phyloP scores from a whole-genome alignment of 768 basidiomycete genomes.

The Porpolomopsis calyptriformis region DNA sequence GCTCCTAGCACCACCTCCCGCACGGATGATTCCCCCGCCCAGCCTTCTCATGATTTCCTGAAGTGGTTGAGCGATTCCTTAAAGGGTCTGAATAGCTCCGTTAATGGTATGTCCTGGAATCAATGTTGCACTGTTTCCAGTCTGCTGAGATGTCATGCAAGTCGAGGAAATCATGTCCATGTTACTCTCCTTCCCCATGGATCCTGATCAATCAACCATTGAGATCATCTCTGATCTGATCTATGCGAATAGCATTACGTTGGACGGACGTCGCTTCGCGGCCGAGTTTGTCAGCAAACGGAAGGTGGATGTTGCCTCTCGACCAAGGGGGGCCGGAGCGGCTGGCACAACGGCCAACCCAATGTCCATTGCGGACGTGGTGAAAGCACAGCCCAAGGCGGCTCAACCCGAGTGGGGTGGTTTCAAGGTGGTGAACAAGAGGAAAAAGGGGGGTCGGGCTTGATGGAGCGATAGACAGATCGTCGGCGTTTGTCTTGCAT shows the following conservation, averaged over 20 bases:
- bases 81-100: slow-evolving; percentile 61
- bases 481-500: too few species aligned
- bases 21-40: slow-evolving; percentile 50
- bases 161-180: slow-evolving; percentile 96
- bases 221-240: slow-evolving; percentile 95
- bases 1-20: slow-evolving; percentile 26
- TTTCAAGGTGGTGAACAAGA: not conserved
- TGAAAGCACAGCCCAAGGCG: slow-evolving; percentile 35
- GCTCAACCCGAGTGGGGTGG: not conserved
- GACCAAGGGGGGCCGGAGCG: slow-evolving; percentile 32
- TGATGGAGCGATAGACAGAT: not conserved
- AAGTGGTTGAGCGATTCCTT: slow-evolving; percentile 83
- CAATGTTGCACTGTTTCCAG: not conserved
- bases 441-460: not conserved
- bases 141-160: slow-evolving; percentile 21
- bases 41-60: slow-evolving; percentile 84
- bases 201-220: slow-evolving; percentile 67
- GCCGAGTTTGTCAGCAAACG: slow-evolving; percentile 82
- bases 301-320: slow-evolving; percentile 62
- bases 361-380: slow-evolving; percentile 78
- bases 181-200: slow-evolving; percentile 88
- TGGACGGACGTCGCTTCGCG: slow-evolving; percentile 92
- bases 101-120: slow-evolving; percentile 45
- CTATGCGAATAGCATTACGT: slow-evolving; percentile 87
- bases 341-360: slow-evolving; percentile 38